Conservation (phyloP, 1,139 yeast species). For the Yarrowia galli region DNA sequence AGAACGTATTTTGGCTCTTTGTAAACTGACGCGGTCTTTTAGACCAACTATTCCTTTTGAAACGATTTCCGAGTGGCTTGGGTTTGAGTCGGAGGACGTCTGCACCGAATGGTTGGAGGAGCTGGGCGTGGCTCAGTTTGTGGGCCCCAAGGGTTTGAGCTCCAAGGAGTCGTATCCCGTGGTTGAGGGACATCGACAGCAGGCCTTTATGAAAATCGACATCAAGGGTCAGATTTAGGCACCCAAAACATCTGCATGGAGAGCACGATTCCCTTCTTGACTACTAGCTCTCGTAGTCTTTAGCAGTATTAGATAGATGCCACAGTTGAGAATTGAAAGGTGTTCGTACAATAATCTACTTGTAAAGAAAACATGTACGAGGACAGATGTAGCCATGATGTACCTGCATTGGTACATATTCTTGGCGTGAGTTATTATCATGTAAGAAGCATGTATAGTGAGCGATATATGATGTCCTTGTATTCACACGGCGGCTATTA, state of each 20-base stretch:
- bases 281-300: conserved; percentile 33
- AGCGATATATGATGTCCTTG: background rate
- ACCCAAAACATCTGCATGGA: background rate
- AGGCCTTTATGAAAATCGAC: conserved; percentile 71
- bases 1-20: conserved; percentile 67
- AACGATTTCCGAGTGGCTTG: conserved; percentile 59
- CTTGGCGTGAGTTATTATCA: conserved; percentile 4
- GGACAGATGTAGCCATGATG: background rate
- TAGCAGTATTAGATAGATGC: conserved; percentile 13
- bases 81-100: conserved; percentile 53
- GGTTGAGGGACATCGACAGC: conserved; percentile 57
- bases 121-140: conserved; percentile 54
- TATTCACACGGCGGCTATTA: background rate
- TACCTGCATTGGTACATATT: conserved; percentile 7
- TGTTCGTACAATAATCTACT: background rate
- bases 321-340: background rate
- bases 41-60: conserved; percentile 58
- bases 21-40: conserved; percentile 66
- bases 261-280: conserved; percentile 13
- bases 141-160: conserved; percentile 44
- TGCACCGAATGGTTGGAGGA: conserved; percentile 55
- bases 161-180: conserved; percentile 57
- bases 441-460: background rate
- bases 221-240: conserved; percentile 81
- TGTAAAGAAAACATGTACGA: no score